Base-by-base conservation (phyloP, 148 eudicot species). In the Fallopia convolvulus region DNA sequence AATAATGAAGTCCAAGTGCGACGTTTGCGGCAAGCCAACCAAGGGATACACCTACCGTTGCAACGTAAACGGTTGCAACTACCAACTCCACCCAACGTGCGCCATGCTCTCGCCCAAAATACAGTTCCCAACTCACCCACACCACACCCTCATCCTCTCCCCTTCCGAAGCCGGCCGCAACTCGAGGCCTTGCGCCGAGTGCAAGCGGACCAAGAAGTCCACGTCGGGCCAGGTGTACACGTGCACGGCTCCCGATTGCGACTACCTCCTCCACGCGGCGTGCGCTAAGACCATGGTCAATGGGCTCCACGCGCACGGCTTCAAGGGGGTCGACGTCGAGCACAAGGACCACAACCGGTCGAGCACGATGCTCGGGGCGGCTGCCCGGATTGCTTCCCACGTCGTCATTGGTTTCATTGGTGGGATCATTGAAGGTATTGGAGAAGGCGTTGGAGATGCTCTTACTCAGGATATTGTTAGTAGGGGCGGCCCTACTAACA, bases 1-100 rank as follows among this genome's bases (percentile, higher is more conserved):
- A 74, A 79, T 92, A 9, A 32, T 82, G 32, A 77, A 88, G 85
- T 85, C 92, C 46, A 88, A 80, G 74, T 94, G 98, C 74, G 90
- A 90, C 33, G 83, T 94, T 2, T 94, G 98, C 70, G 86, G 84
- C 23, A 90, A 90, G 79, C 52, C 97, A 2, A 76, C 76, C 50
- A 94, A 83, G 63, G 97, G 98, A 7, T 90, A 85, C 71, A 63
- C 83, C 11, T 92, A 83, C 87, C 84, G 86, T 74, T 94, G 98
- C 88, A 82, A 84, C 23, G 90, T 87, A 85, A 82, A 81, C 32
- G 89, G 87, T 0, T 94, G 97, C 76, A 91, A 83, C 82, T 94
- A 89, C 83, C 93, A 92, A 77, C 81, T 94, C 83, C 98, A 92
- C 78, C 98, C 98, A 0, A 84, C 90, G 68, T 94, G 98, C 50